These are phyloP conservation scores for Aspergillus panamensis DNA, from an alignment of 495 filamentous ascomycete species.

Conservation along the genomic window DNA sequence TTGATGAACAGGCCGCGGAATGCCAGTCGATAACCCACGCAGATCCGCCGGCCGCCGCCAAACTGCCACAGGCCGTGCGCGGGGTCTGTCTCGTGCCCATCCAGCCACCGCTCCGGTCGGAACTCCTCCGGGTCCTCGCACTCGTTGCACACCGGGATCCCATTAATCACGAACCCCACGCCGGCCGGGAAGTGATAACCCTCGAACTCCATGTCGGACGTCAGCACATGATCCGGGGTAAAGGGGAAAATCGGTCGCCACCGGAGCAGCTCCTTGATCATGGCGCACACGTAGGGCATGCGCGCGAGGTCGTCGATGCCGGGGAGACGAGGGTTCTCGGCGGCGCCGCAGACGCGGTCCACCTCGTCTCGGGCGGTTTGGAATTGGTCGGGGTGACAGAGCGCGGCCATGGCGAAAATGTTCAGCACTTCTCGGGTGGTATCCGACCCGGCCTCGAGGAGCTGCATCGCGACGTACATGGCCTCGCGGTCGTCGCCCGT, in stretches of 20 bases:
- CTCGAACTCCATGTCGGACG: slow-evolving; percentile 49
- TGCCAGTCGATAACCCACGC: slow-evolving; percentile 46
- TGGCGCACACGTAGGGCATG: slow-evolving; percentile 31
- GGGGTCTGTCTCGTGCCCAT: slow-evolving; percentile 32
- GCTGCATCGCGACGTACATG: slow-evolving; percentile 42
- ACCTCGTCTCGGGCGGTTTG: slow-evolving; percentile 32
- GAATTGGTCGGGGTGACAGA: slow-evolving; percentile 30
- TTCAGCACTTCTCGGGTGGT: slow-evolving; percentile 41
- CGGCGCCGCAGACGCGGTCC: slow-evolving; percentile 34
- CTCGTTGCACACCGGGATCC: slow-evolving; percentile 28
- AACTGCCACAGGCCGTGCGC: slow-evolving; percentile 38
- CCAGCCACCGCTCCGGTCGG: slow-evolving; percentile 44
- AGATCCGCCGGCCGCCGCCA: slow-evolving; percentile 43
- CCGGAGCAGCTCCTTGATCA: slow-evolving; percentile 34
- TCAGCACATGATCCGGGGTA: slow-evolving; percentile 30
- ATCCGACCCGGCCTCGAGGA: slow-evolving; percentile 46
- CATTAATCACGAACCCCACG: slow-evolving; percentile 36
- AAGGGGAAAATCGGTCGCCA: slow-evolving; percentile 36
- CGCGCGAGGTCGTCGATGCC: slow-evolving; percentile 22
- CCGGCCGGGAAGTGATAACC: slow-evolving; percentile 48
- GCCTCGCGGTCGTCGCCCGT: slow-evolving; percentile 37
- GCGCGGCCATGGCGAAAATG: slow-evolving; percentile 34
- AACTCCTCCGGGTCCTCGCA: slow-evolving; percentile 33
- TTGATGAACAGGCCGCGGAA: slow-evolving; percentile 41
- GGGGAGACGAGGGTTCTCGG: slow-evolving; percentile 32